Base-by-base conservation (phyloP, 805 yeast genomes). In the Suhomyces sp. region DNA sequence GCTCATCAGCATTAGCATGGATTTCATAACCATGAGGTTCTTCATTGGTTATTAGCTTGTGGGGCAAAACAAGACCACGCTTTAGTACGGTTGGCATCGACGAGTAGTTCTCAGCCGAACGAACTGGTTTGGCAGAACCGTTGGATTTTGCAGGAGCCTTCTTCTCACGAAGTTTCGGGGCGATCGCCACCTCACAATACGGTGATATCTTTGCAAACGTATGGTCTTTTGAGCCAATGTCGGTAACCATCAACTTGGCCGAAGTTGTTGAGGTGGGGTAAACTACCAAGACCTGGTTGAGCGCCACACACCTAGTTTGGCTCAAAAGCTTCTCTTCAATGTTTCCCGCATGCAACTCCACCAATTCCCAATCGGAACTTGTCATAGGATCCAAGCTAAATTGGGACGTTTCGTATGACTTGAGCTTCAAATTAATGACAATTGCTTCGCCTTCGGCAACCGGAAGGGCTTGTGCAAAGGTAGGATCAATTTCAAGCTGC, bases 301-400 rank as follows among this genome's bases (percentile, higher is more conserved):
- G 48, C 0, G 84, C 73, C 0, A 91, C 87, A 48, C 92, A 87
- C 54, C 97, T 75, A 0, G 96, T 84, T 65, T 93, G 97, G 51
- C 85, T 82, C 35, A 93, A 71, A 60, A 92, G 77, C 57, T 82
- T 81, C 46, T 84, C 82, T 64, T 93, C 97, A 24, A 93, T 78
- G 42, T 78, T 81, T 27, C 80, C 83, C 2, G 96, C 93, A 67
- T 93, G 88, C 2, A 87, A 68, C 63, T 92, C 97, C 2, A 91
- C 88, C 26, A 89, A 72, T 58, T 92, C 97, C 97, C 97, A 93
- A 64, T 93, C 99, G 5, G 86, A 78, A 1, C 85, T 68, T 0
- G 89, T 78, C 17, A 80, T 69, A 0, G 98, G 98, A 61, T 89
- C 97, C 44, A 93, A 77, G 61, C 82, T 84, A 2, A 92, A 84